Percentiles rank a stretch among this genome's conserved stretches.
Conservation (phyloP, 164 flowering plant genomes). For the Pachysandra terminalis region DNA sequence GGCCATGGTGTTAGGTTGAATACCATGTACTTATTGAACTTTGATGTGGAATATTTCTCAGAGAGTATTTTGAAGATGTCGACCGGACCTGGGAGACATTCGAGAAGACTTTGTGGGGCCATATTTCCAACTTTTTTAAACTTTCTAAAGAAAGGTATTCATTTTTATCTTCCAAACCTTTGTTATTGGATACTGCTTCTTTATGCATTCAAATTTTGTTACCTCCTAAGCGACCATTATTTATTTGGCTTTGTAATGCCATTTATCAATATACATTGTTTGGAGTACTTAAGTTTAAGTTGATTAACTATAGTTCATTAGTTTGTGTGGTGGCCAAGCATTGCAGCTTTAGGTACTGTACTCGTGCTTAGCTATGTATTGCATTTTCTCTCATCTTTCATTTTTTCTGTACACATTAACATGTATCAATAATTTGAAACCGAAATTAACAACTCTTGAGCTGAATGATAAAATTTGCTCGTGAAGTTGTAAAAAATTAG, state of each 20-base stretch:
- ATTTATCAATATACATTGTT: not conserved
- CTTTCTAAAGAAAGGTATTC: constrained; percentile 91
- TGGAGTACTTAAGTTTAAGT: not conserved
- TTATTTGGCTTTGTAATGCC: no score
- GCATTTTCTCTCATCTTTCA: no score
- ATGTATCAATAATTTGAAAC: no score
- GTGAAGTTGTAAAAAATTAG: no score
- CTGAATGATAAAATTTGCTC: no score
- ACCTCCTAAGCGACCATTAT: not conserved
- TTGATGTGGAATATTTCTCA: constrained; percentile 23
- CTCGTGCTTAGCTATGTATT: no score
- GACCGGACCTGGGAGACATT: constrained; percentile 98
- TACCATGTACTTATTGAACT: not conserved
- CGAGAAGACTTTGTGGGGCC: constrained; percentile 93
- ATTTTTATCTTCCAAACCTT: not conserved
- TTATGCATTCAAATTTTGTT: not conserved
- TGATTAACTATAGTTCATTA: not conserved
- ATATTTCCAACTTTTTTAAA: constrained; percentile 74
- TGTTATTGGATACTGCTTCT: not conserved
- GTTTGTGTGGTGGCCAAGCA: not conserved
- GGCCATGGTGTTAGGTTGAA: not conserved
- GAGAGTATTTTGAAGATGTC: constrained; percentile 98
- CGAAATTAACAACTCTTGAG: no score
- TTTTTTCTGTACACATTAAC: no score
- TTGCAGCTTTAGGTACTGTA: no score